Conservation (phyloP, 495 filamentous ascomycete genomes). For the Xylaria palmicola region DNA sequence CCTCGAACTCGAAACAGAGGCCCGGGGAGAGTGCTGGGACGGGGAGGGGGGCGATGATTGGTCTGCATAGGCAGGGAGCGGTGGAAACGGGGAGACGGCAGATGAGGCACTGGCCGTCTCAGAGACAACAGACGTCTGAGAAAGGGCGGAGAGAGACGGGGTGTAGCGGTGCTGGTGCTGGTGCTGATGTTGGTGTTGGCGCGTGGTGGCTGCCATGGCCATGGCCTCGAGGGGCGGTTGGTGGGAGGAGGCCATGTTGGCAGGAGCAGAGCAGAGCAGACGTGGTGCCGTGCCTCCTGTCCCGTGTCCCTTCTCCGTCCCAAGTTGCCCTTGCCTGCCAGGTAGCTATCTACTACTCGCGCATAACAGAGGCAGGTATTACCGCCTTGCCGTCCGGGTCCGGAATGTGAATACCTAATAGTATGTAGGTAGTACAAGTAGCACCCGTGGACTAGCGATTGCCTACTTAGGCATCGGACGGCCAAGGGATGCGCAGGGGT, state of each 20-base stretch:
- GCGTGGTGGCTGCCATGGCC: background rate
- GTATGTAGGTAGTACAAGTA: background rate
- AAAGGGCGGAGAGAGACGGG: constrained; percentile 28
- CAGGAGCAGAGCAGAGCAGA: background rate
- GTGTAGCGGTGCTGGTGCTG: constrained; percentile 15
- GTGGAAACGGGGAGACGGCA: constrained; percentile 28
- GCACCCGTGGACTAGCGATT: too few species aligned
- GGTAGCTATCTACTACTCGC: too few species aligned
- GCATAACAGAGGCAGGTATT: background rate
- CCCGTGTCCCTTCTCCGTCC: too few species aligned
- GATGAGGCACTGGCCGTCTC: constrained; percentile 30
- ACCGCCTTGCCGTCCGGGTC: too few species aligned
- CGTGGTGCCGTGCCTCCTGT: background rate
- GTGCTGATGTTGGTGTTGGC: constrained; percentile 13
- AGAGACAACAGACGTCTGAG: constrained; percentile 26
- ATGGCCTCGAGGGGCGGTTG: constrained; percentile 9
- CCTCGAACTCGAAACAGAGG: constrained; percentile 20
- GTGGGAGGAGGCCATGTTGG: background rate
- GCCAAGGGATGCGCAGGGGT: constrained; percentile 1
- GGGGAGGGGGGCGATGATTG: constrained; percentile 26
- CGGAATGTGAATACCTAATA: background rate
- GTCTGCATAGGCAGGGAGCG: constrained; percentile 16
- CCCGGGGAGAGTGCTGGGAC: background rate
- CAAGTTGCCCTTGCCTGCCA: too few species aligned
- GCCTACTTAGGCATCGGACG: background rate